Evolutionary conservation across 2,329 filamentous ascomycete species (phyloP).

Genomic region (Sporothrix humicola): DNA sequence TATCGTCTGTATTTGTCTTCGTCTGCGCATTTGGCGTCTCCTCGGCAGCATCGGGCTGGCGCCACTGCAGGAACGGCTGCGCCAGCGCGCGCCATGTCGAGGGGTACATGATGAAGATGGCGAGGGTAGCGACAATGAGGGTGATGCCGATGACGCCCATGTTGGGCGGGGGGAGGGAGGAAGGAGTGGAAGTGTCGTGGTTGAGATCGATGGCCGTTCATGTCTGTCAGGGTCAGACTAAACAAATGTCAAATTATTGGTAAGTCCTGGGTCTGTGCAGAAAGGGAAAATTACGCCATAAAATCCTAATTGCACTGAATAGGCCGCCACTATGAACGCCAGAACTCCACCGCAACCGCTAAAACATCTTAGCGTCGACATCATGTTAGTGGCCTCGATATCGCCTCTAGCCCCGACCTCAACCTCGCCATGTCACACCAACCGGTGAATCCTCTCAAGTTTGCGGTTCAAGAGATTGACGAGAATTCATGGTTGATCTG

Average conservation of each 20-base stretch:
- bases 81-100: slow-evolving; percentile 53
- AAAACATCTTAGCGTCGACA: too few relatives aligned
- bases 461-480: not conserved
- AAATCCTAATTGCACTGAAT: too few relatives aligned
- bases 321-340: too few relatives aligned
- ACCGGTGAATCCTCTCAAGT: too few relatives aligned
- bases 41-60: slow-evolving; percentile 15
- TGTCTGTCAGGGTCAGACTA: too few relatives aligned
- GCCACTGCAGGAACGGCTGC: slow-evolving; percentile 31
- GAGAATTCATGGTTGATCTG: slow-evolving; percentile 5
- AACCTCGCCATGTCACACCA: too few relatives aligned
- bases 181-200: not conserved
- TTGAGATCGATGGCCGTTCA: not conserved
- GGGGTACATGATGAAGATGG: slow-evolving; percentile 61
- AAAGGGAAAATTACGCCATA: too few relatives aligned
- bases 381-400: too few relatives aligned
- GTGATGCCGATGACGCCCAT: slow-evolving; percentile 67
- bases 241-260: too few relatives aligned
- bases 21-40: not conserved
- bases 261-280: too few relatives aligned
- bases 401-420: too few relatives aligned
- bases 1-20: not conserved
- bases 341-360: too few relatives aligned
- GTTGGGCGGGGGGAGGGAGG: slow-evolving; percentile 22
- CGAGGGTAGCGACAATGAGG: slow-evolving; percentile 65